Evolutionary conservation across 495 filamentous ascomycete genomes (phyloP).

Genomic region (Neurospora sp.): DNA sequence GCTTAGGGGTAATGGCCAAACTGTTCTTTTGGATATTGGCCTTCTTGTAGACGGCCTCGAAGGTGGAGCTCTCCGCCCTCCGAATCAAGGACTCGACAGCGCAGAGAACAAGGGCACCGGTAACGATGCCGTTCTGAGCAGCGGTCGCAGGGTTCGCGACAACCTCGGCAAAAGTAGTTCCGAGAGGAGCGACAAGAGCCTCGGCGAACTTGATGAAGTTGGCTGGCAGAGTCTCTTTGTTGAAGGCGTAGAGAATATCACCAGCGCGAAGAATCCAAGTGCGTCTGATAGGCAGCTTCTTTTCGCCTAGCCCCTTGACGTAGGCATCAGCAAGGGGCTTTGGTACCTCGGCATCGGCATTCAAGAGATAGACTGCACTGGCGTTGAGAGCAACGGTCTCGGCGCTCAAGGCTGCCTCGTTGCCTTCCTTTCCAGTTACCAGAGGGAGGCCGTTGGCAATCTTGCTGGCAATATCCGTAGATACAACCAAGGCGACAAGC

Average conservation of each 20-base stretch:
- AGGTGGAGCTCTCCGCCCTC: conserved; percentile 29
- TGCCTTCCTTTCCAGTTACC: conserved; percentile 68
- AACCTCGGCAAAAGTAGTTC: conserved; percentile 69
- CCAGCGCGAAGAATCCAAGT: conserved; percentile 70
- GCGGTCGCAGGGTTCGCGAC: conserved; percentile 63
- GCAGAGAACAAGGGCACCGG: conserved; percentile 62
- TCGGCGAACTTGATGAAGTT: conserved; percentile 45
- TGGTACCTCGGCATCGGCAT: conserved; percentile 45
- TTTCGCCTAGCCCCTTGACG: conserved; percentile 74
- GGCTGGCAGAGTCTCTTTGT: conserved; percentile 31
- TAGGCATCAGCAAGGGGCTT: conserved; percentile 59
- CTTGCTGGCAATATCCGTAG: conserved; percentile 47
- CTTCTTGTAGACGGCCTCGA: conserved; percentile 44
- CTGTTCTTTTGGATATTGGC: conserved; percentile 49
- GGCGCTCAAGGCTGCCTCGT: conserved; percentile 68
- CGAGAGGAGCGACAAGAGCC: conserved; percentile 51
- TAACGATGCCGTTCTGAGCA: conserved; percentile 65
- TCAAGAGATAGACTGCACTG: conserved; percentile 49
- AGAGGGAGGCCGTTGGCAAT: conserved; percentile 55
- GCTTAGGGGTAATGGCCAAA: conserved; percentile 57
- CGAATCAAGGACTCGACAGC: conserved; percentile 44
- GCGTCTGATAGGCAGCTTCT: conserved; percentile 65
- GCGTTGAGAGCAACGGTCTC: conserved; percentile 58
- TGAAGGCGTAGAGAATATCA: conserved; percentile 54
- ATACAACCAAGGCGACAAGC: conserved; percentile 50